Base-by-base conservation (phyloP, 2,329 filamentous ascomycete species). In the Achaetomium macrosporum region DNA sequence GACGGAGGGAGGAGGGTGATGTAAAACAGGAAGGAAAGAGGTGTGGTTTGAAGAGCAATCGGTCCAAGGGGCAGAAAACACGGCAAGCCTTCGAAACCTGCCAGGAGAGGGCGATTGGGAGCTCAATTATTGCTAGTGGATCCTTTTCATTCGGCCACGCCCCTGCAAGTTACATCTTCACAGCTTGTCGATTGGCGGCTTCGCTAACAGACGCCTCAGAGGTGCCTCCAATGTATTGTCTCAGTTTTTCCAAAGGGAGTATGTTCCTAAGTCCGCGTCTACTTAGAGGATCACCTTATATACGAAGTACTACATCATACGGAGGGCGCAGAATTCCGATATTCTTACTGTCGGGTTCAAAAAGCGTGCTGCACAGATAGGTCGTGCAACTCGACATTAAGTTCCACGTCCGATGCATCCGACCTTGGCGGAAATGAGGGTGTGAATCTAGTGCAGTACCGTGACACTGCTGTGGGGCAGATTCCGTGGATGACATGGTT, bases 31-130 rank as follows among this genome's bases (percentile, higher is more conserved):
- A 56, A 55, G 47, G 57, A 54, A 53, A 57, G 31, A 50, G 54
- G 61, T 54, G 61, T 61, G 61, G 56, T 55, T 61, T 57, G 57
- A 58, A 53, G 45, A 53, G 55, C 51, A 57, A 35, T 42, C 15
- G 43, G 51, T 39, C 45, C 50, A 63, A 56, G 53, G 58, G 58
- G 55, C 50, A 52, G 54, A 58, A 56, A 58, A 58, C 51, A 51
- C 43, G 45, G 50, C 33, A 54, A 47, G 39, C 31, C 37, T 43
- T 47, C 56, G 51, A 57, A 61, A 54, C 56, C 51, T 48, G 53
- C 59, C 47, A 52, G 57, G 54, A 60, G 56, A 55, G 59, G 60
- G 60, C 10, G 49, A 54, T 63, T 62, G 65, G 25, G 61, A 51
- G 50, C 54, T 53, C 54, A 51, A 50, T 50, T 54, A 54, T 46